Conservation (phyloP, 2,329 filamentous ascomycete genomes). For the Colletotrichum horii region DNA sequence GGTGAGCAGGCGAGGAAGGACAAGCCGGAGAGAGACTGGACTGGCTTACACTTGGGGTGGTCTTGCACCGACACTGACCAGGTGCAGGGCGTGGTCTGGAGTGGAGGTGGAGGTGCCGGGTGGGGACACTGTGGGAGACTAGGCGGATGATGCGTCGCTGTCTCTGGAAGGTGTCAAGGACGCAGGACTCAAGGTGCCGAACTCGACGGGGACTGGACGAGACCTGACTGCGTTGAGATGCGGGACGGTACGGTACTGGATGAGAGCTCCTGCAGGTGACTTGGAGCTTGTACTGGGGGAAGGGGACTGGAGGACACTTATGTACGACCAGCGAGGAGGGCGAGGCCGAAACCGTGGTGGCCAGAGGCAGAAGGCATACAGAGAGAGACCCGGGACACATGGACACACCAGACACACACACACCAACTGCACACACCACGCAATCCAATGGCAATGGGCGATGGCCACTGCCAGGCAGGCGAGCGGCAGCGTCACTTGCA, state of each 20-base stretch:
- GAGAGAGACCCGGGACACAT: background rate
- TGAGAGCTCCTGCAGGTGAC: constrained; percentile 18
- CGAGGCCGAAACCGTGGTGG: constrained; percentile 9
- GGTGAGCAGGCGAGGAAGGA: constrained; percentile 20
- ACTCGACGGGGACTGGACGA: background rate
- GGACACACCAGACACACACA: background rate
- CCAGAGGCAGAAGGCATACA: background rate
- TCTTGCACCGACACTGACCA: background rate
- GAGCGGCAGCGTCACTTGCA: constrained; percentile 15
- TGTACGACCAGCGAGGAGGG: constrained; percentile 2
- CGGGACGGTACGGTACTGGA: background rate
- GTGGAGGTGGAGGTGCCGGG: constrained; percentile 9
- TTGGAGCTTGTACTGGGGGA: background rate
- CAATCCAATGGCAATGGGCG: background rate
- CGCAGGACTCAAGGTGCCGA: background rate
- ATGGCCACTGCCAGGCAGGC: constrained; percentile 6
- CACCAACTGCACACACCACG: background rate
- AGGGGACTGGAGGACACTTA: constrained; percentile 13
- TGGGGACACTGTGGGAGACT: background rate
- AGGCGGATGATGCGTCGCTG: constrained; percentile 18
- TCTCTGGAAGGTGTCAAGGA: constrained; percentile 13
- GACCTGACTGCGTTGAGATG: background rate
- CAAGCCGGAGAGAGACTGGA: background rate
- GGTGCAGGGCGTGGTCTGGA: background rate
- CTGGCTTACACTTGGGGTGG: background rate